Evolutionary conservation across 495 filamentous ascomycete species (phyloP).

Genomic region (Neurospora sp.): DNA sequence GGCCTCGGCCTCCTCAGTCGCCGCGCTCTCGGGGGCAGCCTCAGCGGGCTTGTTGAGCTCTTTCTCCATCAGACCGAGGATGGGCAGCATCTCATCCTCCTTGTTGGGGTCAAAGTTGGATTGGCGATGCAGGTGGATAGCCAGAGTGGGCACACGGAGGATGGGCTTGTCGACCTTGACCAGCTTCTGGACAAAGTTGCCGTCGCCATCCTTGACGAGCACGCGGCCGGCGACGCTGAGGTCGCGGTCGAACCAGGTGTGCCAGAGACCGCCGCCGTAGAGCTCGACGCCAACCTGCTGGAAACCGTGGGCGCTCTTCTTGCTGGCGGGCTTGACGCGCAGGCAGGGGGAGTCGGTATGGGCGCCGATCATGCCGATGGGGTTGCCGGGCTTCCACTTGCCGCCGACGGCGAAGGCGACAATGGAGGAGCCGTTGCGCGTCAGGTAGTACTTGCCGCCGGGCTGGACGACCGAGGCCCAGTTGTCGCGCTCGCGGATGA

Average conservation of each 20-base stretch:
- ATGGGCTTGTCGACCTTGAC: conserved; percentile 88
- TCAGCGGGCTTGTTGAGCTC: conserved; percentile 62
- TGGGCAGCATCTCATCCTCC: conserved; percentile 90
- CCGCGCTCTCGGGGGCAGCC: conserved; percentile 24
- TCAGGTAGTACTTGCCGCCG: conserved; percentile 93
- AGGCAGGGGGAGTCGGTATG: conserved; percentile 93
- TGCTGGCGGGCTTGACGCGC: conserved; percentile 87
- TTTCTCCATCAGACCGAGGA: conserved; percentile 74
- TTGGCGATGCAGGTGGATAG: conserved; percentile 84
- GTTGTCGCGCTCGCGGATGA: conserved; percentile 83
- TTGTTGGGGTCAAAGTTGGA: conserved; percentile 88
- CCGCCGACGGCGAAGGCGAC: conserved; percentile 89
- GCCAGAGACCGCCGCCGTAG: conserved; percentile 82
- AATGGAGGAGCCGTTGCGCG: conserved; percentile 86
- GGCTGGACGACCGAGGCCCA: conserved; percentile 73
- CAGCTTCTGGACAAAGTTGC: conserved; percentile 70
- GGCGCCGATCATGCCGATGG: conserved; percentile 90
- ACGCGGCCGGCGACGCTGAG: conserved; percentile 82
- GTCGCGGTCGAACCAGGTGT: conserved; percentile 92
- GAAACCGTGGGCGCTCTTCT: conserved; percentile 74
- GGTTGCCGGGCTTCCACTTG: conserved; percentile 88
- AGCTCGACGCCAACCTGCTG: conserved; percentile 93
- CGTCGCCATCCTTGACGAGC: conserved; percentile 64
- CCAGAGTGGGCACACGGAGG: conserved; percentile 81
- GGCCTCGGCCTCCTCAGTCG: conserved; percentile 35